These are phyloP conservation scores for Epichloe brachyelytri DNA, from an alignment of 2,329 filamentous ascomycete genomes.

Conservation along the genomic window DNA sequence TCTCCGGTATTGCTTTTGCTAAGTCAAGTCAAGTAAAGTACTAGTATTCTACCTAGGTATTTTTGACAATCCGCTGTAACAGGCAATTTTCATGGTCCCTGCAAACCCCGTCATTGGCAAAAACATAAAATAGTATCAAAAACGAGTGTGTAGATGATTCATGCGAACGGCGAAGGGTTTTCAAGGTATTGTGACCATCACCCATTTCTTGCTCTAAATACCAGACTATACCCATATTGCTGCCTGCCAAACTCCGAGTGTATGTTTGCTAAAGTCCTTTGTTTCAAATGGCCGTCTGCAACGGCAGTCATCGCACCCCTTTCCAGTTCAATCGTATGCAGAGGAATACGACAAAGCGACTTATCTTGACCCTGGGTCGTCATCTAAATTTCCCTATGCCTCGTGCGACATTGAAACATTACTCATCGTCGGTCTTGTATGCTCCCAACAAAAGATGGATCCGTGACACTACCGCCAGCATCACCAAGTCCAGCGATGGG, in stretches of 20 bases:
- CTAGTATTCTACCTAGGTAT: not conserved
- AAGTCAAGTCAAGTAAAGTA: not conserved
- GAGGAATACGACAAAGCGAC: not conserved
- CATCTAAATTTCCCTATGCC: not conserved
- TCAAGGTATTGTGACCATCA: not conserved
- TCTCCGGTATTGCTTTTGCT: no score
- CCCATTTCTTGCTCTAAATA: constrained; percentile 1
- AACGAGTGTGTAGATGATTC: not conserved
- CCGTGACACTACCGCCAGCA: constrained; percentile 86
- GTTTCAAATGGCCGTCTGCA: not conserved
- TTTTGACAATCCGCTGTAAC: not conserved
- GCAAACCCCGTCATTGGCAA: not conserved
- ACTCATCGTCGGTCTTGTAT: constrained; percentile 34
- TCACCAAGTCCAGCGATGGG: constrained; percentile 88
- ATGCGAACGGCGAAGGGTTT: not conserved
- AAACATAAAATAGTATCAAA: not conserved
- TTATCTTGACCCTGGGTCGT: not conserved
- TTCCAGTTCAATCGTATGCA: not conserved
- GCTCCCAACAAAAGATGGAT: constrained; percentile 58
- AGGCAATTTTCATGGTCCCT: not conserved
- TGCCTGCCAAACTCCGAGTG: constrained; percentile 10
- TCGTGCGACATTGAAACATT: not conserved
- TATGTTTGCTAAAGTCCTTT: constrained; percentile 1
- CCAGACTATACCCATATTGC: constrained; percentile 1
- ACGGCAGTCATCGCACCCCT: not conserved